Evolutionary conservation across 108 stramenopile species (phyloP).

Genomic region (Cyclotella atomus): DNA sequence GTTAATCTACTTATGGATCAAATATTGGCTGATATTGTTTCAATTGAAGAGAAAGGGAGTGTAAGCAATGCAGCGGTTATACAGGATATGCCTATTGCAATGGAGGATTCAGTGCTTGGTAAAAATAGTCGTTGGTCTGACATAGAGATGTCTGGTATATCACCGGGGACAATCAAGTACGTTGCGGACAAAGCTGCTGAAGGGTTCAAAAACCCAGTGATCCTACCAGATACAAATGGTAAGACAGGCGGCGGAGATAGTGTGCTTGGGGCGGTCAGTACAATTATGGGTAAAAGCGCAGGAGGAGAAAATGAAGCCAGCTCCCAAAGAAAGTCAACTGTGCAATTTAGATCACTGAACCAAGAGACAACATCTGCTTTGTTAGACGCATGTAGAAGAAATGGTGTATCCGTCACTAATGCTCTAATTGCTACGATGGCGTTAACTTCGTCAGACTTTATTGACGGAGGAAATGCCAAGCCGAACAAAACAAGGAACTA

Average conservation of each 20-base stretch:
- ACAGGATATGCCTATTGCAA: conserved; percentile 64
- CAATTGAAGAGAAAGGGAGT: conserved; percentile 50
- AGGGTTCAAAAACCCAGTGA: conserved; percentile 78
- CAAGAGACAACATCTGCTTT: conserved; percentile 59
- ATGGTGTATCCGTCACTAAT: conserved; percentile 79
- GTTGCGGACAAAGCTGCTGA: conserved; percentile 83
- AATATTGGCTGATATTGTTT: conserved; percentile 57
- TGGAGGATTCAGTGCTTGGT: conserved; percentile 85
- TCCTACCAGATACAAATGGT: conserved; percentile 68
- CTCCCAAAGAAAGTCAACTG: conserved; percentile 52
- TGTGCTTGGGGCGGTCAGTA: conserved; percentile 66
- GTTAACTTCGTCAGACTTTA: conserved; percentile 79
- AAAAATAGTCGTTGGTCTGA: conserved; percentile 58
- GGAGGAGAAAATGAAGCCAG: conserved; percentile 67
- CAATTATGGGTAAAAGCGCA: conserved; percentile 79
- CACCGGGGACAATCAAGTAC: conserved; percentile 62
- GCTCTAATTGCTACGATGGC: conserved; percentile 79
- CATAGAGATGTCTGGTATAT: conserved; percentile 41
- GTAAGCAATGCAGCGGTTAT: conserved; percentile 32
- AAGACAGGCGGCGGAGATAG: conserved; percentile 46
- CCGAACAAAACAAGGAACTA: conserved; percentile 67
- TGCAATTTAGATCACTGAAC: conserved; percentile 72
- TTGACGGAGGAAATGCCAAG: conserved; percentile 55
- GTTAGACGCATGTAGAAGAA: conserved; percentile 63
- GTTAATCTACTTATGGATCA: conserved; percentile 81